Conservation (phyloP, 2,329 filamentous ascomycete species). For the Exophiala viscosa region DNA sequence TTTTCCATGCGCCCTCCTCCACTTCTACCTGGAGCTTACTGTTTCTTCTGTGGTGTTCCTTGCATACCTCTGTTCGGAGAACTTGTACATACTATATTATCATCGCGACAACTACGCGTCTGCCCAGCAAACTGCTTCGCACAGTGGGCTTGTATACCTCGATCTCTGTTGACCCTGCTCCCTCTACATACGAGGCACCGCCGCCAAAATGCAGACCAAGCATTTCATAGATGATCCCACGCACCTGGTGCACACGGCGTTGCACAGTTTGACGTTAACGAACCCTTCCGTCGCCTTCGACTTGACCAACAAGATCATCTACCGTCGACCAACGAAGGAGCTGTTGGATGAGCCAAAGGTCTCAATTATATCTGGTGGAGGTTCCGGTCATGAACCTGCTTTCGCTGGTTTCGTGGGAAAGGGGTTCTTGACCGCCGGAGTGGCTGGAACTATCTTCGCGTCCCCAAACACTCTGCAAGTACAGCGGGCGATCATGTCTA, state of each 20-base stretch:
- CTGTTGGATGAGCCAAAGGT: slow-evolving; percentile 58
- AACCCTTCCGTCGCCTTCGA: slow-evolving; percentile 83
- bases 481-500: slow-evolving; percentile 66
- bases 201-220: background rate
- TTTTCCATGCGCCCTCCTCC: background rate
- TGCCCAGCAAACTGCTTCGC: too few species aligned
- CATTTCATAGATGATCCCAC: slow-evolving; percentile 37
- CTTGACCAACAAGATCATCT: slow-evolving; percentile 75
- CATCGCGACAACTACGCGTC: too few species aligned
- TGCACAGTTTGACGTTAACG: slow-evolving; percentile 72
- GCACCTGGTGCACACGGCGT: slow-evolving; percentile 71
- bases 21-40: background rate
- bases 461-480: slow-evolving; percentile 80
- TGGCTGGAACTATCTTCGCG: slow-evolving; percentile 84
- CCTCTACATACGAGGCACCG: background rate
- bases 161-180: background rate
- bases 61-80: too few species aligned
- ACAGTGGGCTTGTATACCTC: background rate
- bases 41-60: background rate
- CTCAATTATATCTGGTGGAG: slow-evolving; percentile 81
- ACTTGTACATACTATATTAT: too few species aligned
- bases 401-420: slow-evolving; percentile 81
- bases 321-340: slow-evolving; percentile 58
- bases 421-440: slow-evolving; percentile 74
- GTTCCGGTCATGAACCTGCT: slow-evolving; percentile 66